Conservation (phyloP, 2,329 filamentous ascomycete genomes). For the Clarireedia sp. region DNA sequence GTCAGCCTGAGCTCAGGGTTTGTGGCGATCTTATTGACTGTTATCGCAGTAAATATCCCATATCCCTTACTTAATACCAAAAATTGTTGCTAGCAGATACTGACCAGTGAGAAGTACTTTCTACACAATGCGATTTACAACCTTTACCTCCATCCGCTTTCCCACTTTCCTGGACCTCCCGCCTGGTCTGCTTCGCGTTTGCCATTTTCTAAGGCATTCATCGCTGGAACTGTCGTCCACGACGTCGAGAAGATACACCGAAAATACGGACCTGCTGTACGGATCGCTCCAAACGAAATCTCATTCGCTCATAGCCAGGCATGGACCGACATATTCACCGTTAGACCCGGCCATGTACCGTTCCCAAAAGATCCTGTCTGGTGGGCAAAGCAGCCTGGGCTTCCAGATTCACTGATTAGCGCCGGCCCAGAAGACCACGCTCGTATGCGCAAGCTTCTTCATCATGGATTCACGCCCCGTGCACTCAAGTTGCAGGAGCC, state of each 20-base stretch:
- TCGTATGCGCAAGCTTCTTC: conserved; percentile 22
- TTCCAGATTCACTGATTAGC: neutral
- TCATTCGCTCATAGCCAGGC: conserved; percentile 27
- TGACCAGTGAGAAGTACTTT: neutral
- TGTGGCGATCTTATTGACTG: neutral
- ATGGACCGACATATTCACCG: neutral
- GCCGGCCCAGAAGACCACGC: conserved; percentile 13
- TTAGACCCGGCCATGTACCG: neutral
- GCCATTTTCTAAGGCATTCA: neutral
- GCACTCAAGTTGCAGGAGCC: conserved; percentile 27
- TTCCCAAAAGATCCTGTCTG: neutral
- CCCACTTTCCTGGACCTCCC: neutral
- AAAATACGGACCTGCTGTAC: conserved; percentile 38
- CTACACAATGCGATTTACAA: neutral
- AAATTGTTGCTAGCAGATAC: too few species aligned
- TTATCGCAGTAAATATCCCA: neutral
- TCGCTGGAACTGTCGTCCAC: neutral
- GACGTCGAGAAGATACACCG: conserved; percentile 28
- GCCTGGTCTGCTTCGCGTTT: neutral
- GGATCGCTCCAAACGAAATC: conserved; percentile 40
- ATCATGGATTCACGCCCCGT: conserved; percentile 26
- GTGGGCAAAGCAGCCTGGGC: neutral
- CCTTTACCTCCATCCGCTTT: neutral
- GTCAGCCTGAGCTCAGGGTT: neutral
- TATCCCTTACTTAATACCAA: neutral